Evolutionary conservation across 345 rosid genomes (phyloP).

Genomic region (Eutrema japonicum): DNA sequence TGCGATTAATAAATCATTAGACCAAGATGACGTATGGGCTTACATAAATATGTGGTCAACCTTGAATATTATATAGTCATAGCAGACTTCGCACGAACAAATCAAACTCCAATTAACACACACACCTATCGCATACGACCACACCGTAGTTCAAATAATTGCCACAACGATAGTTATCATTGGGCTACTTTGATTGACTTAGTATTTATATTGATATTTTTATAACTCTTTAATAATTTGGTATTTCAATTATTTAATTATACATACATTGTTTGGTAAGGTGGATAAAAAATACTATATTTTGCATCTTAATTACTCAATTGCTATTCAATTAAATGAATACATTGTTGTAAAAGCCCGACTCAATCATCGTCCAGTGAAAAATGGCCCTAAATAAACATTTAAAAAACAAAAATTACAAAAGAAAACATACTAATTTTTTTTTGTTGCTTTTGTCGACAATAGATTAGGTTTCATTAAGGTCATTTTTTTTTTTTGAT

Average conservation of each 20-base stretch:
- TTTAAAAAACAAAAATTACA: too few relatives aligned
- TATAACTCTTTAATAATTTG: not conserved
- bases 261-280: not conserved
- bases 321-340: not conserved
- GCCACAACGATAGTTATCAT: not conserved
- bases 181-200: constrained; percentile 29
- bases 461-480: too few relatives aligned
- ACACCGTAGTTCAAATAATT: not conserved
- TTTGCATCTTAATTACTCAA: not conserved
- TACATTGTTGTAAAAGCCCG: not conserved
- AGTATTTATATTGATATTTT: constrained; percentile 21
- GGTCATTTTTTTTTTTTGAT: too few relatives aligned
- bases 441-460: too few relatives aligned
- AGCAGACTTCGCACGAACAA: constrained; percentile 38
- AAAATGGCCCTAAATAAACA: too few relatives aligned
- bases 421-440: too few relatives aligned
- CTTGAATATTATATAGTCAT: constrained; percentile 28
- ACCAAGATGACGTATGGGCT: constrained; percentile 44
- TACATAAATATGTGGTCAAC: constrained; percentile 35
- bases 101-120: constrained; percentile 29
- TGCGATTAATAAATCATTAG: constrained; percentile 16
- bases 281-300: not conserved
- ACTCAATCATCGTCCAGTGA: too few relatives aligned
- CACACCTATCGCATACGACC: constrained; percentile 23
- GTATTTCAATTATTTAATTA: not conserved